Evolutionary conservation across 2,329 filamentous ascomycete genomes (phyloP).

Genomic region (Aaosphaeria pasadenensis): DNA sequence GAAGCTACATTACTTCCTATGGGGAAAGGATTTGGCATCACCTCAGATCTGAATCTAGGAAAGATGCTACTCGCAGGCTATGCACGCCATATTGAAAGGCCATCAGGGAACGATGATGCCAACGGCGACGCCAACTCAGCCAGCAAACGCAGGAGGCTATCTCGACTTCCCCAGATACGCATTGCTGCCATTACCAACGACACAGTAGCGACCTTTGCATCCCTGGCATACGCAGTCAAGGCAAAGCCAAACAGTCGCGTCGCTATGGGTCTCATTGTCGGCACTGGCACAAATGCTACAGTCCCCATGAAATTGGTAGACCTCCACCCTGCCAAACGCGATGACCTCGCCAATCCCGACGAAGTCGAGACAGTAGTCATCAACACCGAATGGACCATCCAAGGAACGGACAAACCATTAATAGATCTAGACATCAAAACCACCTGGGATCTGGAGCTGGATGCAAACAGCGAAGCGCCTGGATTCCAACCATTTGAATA

Average conservation of each 20-base stretch:
- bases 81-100: slow-evolving; percentile 48
- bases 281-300: slow-evolving; percentile 79
- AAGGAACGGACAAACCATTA: slow-evolving; percentile 68
- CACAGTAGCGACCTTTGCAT: slow-evolving; percentile 74
- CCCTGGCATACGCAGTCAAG: slow-evolving; percentile 70
- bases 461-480: slow-evolving; percentile 63
- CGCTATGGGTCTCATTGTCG: slow-evolving; percentile 77
- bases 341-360: slow-evolving; percentile 27
- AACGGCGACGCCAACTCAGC: slow-evolving; percentile 3
- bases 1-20: slow-evolving; percentile 65
- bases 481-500: slow-evolving; percentile 83
- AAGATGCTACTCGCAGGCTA: slow-evolving; percentile 60
- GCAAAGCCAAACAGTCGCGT: slow-evolving; percentile 61
- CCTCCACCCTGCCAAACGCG: slow-evolving; percentile 62
- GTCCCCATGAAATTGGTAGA: slow-evolving; percentile 65
- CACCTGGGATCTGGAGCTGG: slow-evolving; percentile 67
- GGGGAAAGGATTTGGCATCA: slow-evolving; percentile 68
- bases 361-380: slow-evolving; percentile 65
- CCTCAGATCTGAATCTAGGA: slow-evolving; percentile 59
- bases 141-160: slow-evolving; percentile 28
- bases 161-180: slow-evolving; percentile 59
- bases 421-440: slow-evolving; percentile 62
- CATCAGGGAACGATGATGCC: slow-evolving; percentile 19
- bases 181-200: slow-evolving; percentile 80
- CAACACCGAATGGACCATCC: slow-evolving; percentile 84